Evolutionary conservation across 768 basidiomycete species (phyloP).

Genomic region (Rhodotorula babjevae): DNA sequence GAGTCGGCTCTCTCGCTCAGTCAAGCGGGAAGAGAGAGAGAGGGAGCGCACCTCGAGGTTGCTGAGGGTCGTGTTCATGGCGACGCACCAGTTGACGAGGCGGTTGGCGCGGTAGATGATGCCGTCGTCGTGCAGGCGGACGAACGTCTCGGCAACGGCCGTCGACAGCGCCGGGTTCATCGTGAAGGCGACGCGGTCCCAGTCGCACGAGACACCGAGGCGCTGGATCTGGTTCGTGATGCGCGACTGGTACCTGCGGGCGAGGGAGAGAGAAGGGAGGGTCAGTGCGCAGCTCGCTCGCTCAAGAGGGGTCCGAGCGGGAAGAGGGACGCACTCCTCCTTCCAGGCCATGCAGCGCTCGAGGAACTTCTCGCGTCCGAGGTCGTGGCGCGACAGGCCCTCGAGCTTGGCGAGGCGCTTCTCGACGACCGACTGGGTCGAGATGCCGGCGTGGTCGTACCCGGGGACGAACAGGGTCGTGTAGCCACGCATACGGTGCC

Average conservation of each 20-base stretch:
- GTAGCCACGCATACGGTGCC: slow-evolving; percentile 94
- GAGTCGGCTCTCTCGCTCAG: neutral
- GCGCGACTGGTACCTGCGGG: slow-evolving; percentile 73
- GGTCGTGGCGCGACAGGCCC: slow-evolving; percentile 79
- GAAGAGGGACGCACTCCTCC: slow-evolving; percentile 64
- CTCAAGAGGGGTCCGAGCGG: neutral
- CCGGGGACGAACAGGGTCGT: slow-evolving; percentile 86
- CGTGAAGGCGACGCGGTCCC: slow-evolving; percentile 90
- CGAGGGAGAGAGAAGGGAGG: neutral
- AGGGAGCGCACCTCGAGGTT: slow-evolving; percentile 71
- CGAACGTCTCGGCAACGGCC: slow-evolving; percentile 89
- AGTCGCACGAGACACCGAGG: slow-evolving; percentile 89
- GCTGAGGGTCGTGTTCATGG: slow-evolving; percentile 92
- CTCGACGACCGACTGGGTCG: slow-evolving; percentile 96
- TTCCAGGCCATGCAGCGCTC: slow-evolving; percentile 94
- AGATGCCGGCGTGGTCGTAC: slow-evolving; percentile 97
- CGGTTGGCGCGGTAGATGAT: slow-evolving; percentile 91
- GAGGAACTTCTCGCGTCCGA: slow-evolving; percentile 88
- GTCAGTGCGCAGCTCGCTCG: no score
- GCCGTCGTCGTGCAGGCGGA: slow-evolving; percentile 81
- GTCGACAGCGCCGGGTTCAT: slow-evolving; percentile 82
- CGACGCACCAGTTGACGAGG: slow-evolving; percentile 96
- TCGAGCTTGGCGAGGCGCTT: slow-evolving; percentile 78
- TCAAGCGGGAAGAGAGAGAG: no score
- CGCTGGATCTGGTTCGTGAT: slow-evolving; percentile 84